A percentile compares a stretch with the other conserved stretches of the same genome.
phyloP scores from a whole-genome alignment of 768 basidiomycete genomes.

The Clitopilus hobsonii region DNA sequence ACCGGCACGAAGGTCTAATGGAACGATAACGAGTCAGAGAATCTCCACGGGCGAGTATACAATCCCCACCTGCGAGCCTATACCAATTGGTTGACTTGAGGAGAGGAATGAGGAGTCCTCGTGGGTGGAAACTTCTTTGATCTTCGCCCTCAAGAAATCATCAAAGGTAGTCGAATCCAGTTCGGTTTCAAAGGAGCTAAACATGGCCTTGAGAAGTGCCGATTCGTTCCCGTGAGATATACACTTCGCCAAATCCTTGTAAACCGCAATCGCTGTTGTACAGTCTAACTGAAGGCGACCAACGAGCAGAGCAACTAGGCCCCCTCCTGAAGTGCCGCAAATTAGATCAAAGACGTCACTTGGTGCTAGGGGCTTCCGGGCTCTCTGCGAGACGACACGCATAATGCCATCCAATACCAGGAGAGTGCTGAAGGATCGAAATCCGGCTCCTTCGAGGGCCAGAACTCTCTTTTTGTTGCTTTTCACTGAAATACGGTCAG shows the following conservation, averaged over 20 bases:
- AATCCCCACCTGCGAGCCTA: no score
- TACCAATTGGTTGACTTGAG: no score
- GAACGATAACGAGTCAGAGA: no score
- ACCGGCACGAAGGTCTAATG: conserved; percentile 19
- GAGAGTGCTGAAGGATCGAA: conserved; percentile 20
- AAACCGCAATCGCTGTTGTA: conserved; percentile 17
- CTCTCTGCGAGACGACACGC: conserved; percentile 11
- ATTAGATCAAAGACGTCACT: conserved; percentile 25
- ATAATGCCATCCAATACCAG: conserved; percentile 19
- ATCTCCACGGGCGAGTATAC: no score
- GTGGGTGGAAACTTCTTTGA: background rate
- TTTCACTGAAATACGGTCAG: no score
- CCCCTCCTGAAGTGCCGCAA: conserved; percentile 23
- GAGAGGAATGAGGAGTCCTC: no score
- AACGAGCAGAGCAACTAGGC: conserved; percentile 20
- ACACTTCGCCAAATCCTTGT: conserved; percentile 10
- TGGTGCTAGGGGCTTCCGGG: conserved; percentile 15
- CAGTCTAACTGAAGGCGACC: conserved; percentile 23
- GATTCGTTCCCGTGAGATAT: conserved; percentile 14
- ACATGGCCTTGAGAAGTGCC: conserved; percentile 2
- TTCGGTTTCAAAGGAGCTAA: conserved; percentile 8
- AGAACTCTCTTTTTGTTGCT: conserved; percentile 15
- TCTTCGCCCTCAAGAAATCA: background rate
- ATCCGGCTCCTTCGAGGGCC: conserved; percentile 21
- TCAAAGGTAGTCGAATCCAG: conserved; percentile 2